Evolutionary conservation across 2,329 filamentous ascomycete species (phyloP), one percentile per base, ranked within the genome.

Genomic region (Sarocladiaceae sp.): DNA sequence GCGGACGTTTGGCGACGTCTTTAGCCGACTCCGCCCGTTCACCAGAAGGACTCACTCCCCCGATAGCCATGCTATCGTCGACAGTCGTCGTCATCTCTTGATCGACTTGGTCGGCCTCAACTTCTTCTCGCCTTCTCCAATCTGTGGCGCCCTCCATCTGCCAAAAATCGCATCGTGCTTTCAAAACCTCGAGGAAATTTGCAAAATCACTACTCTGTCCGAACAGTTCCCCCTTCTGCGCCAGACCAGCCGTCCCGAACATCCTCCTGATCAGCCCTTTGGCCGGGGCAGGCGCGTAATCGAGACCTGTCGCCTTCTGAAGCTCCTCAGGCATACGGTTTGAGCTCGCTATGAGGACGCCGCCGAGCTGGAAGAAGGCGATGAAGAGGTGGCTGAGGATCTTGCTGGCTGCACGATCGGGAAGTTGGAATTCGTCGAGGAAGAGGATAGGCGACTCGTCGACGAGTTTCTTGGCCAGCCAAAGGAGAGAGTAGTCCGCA

Each of bases 281-380:
- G 26, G 70, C 66, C 3, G 79, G 69, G 0, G 77, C 74, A 5
- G 76, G 69, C 10, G 72, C 65, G 55, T 85, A 88, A 49, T 85
- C 78, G 19, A 83, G 73, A 0, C 87, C 86, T 1, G 80, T 79
- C 0, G 85, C 86, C 51, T 86, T 88, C 35, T 78, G 82, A 41
- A 93, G 62, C 56, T 90, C 87, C 55, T 91, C 86, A 0, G 87
- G 86, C 80, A 91, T 85, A 6, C 87, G 78, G 58, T 93, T 93
- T 4, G 83, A 88, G 0, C 85, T 89, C 1, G 85, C 86, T 29
- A 93, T 73, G 13, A 93, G 66, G 0, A 93, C 87, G 6, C 87
- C 87, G 0, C 87, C 87, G 3, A 91, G 72, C 50, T 90, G 85
- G 57, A 91, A 91, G 64, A 91, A 91, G 2, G 76, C 74, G 6